Base-by-base conservation (phyloP, 805 yeast genomes). In the Suhomyces prunicola region DNA sequence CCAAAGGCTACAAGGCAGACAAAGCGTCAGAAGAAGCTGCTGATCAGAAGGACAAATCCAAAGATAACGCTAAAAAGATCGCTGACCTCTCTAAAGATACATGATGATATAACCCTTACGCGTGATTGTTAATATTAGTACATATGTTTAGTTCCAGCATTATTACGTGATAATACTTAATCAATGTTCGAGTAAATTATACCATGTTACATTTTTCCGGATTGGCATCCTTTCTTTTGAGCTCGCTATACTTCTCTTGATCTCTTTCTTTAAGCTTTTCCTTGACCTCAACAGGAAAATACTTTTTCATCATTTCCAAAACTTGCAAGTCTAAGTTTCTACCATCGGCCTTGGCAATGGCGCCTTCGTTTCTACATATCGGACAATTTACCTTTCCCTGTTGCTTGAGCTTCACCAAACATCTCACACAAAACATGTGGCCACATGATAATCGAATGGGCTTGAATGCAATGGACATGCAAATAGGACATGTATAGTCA, bases 401-500 rank as follows among this genome's bases (percentile, higher is more conserved):
- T 50, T 87, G 76, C 65, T 87, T 88, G 57, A 87, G 62, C 59
- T 86, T 85, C 24, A 88, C 85, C 52, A 87, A 66, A 60, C 94
- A 87, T 47, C 92, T 69, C 3, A 87, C 83, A 64, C 94, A 87
- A 65, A 87, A 87, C 19, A 86, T 69, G 63, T 87, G 94, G 1
- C 78, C 78, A 65, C 94, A 87, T 8, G 67, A 69, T 13, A 87
- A 70, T 47, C 84, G 69, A 47, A 87, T 84, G 2, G 94, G 94
- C 60, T 86, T 85, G 69, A 78, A 87, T 0, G 91, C 90, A 46
- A 87, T 77, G 2, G 81, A 76, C 65, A 81, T 79, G 63, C 94
- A 87, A 8, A 87, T 82, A 1, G 92, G 90, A 63, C 94, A 87
- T 1, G 82, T 71, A 60, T 86, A 87, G 64, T 88, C 93, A 47